Conservation (phyloP, 1,139 yeast genomes). For the Pneumocystis murina region DNA sequence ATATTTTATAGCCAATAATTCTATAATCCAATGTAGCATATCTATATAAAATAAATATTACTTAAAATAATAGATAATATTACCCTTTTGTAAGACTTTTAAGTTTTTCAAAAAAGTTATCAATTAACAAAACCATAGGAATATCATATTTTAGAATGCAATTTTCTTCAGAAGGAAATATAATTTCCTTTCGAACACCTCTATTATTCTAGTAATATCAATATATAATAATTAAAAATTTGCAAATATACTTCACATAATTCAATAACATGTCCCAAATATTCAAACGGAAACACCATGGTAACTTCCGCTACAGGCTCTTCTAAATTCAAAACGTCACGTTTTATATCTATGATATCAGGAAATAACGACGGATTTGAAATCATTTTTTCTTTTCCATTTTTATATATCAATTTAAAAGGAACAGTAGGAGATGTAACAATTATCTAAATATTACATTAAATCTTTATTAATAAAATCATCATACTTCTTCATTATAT, state of each 20-base stretch:
- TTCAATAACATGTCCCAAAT: conserved; percentile 71
- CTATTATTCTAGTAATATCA: conserved; percentile 30
- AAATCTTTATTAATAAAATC: background rate
- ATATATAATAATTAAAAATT: background rate
- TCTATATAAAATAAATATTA: background rate
- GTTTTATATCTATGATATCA: conserved; percentile 26
- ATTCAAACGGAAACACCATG: conserved; percentile 83
- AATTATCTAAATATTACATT: conserved; percentile 29
- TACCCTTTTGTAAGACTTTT: conserved; percentile 74
- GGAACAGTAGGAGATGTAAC: conserved; percentile 96
- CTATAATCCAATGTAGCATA: conserved; percentile 92
- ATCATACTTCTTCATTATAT: conserved; percentile 58
- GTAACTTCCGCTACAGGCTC: conserved; percentile 87
- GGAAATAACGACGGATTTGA: conserved; percentile 94
- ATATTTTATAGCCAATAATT: conserved; percentile 68
- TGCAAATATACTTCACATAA: conserved; percentile 45
- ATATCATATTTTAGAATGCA: conserved; percentile 62
- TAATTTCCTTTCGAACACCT: conserved; percentile 68
- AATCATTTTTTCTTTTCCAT: conserved; percentile 50
- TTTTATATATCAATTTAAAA: conserved; percentile 50
- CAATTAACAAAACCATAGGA: conserved; percentile 81
- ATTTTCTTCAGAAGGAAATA: conserved; percentile 56
- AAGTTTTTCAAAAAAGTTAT: conserved; percentile 84
- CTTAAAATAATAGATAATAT: background rate
- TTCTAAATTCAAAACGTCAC: conserved; percentile 43